A percentile compares a stretch with the other conserved stretches of the same genome.
These are phyloP conservation scores for Alternaria infectoria DNA, from an alignment of 2,329 filamentous ascomycete genomes.

Conservation along the genomic window DNA sequence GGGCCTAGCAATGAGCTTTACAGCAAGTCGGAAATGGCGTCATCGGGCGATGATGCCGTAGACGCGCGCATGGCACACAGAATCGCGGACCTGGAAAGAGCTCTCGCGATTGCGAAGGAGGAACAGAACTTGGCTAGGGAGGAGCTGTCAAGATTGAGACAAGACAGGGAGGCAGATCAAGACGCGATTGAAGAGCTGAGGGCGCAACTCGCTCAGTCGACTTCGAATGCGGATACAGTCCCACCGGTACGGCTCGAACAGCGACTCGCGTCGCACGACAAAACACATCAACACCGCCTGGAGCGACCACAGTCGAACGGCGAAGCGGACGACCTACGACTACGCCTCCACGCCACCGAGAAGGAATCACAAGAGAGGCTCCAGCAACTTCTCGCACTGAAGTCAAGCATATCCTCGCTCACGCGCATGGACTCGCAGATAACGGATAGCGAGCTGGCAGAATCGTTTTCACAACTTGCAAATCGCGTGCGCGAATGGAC, in stretches of 20 bases:
- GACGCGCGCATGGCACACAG: conserved; percentile 16
- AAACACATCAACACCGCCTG: conserved; percentile 1
- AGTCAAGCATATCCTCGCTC: conserved; percentile 73
- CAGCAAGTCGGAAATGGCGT: neutral
- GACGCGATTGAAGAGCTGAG: conserved; percentile 27
- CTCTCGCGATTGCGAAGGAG: conserved; percentile 27
- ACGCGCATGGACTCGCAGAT: conserved; percentile 66
- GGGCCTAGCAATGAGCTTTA: neutral
- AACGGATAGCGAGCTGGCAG: conserved; percentile 71
- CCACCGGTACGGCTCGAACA: conserved; percentile 33
- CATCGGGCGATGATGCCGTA: conserved; percentile 4
- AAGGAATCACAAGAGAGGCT: conserved; percentile 63
- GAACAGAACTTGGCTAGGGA: conserved; percentile 32
- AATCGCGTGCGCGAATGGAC: conserved; percentile 78
- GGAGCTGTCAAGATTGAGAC: conserved; percentile 33
- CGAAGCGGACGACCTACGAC: conserved; percentile 38
- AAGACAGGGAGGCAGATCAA: conserved; percentile 24
- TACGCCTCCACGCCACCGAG: conserved; percentile 52
- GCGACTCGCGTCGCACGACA: conserved; percentile 28
- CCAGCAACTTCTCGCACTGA: conserved; percentile 69
- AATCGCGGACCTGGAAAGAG: conserved; percentile 36
- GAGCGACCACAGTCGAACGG: conserved; percentile 6
- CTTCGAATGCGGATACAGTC: neutral
- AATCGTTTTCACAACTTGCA: conserved; percentile 66
- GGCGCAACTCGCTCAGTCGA: conserved; percentile 19